Conservation (phyloP, 1,139 yeast species). For the Pichia sp. region DNA sequence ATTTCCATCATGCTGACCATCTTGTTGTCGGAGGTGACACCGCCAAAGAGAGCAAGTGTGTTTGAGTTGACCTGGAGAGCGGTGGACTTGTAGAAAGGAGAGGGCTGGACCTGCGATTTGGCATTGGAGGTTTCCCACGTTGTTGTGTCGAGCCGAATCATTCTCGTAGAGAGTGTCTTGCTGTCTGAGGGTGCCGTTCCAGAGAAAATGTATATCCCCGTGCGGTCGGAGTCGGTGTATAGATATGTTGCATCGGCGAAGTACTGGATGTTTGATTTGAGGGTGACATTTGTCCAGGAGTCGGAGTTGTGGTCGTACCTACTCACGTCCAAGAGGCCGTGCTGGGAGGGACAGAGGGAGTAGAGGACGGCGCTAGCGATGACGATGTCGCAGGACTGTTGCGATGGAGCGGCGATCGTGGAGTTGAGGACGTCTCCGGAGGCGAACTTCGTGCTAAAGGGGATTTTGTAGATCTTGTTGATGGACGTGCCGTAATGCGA, state of each 20-base stretch:
- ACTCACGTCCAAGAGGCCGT: conserved; percentile 10
- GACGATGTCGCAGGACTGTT: conserved; percentile 26
- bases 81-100: conserved; percentile 46
- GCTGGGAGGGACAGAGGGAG: conserved; percentile 23
- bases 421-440: conserved; percentile 22
- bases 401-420: conserved; percentile 26
- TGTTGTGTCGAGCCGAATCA: conserved; percentile 36
- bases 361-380: conserved; percentile 20
- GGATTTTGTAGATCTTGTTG: conserved; percentile 31
- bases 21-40: conserved; percentile 42
- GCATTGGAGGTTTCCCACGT: conserved; percentile 33
- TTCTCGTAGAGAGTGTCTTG: conserved; percentile 34
- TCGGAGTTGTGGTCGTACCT: conserved; percentile 19
- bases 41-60: conserved; percentile 48
- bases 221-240: conserved; percentile 35
- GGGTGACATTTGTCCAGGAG: conserved; percentile 28
- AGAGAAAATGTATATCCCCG: conserved; percentile 45
- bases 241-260: conserved; percentile 35
- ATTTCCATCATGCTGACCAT: conserved; percentile 61
- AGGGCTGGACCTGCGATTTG: conserved; percentile 44
- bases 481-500: background rate
- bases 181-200: conserved; percentile 33
- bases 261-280: conserved; percentile 21
- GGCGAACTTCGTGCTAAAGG: conserved; percentile 30
- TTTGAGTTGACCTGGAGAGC: conserved; percentile 30